Conservation (phyloP, 1,284 basidiomycete species). For the Phlebopus sp. region DNA sequence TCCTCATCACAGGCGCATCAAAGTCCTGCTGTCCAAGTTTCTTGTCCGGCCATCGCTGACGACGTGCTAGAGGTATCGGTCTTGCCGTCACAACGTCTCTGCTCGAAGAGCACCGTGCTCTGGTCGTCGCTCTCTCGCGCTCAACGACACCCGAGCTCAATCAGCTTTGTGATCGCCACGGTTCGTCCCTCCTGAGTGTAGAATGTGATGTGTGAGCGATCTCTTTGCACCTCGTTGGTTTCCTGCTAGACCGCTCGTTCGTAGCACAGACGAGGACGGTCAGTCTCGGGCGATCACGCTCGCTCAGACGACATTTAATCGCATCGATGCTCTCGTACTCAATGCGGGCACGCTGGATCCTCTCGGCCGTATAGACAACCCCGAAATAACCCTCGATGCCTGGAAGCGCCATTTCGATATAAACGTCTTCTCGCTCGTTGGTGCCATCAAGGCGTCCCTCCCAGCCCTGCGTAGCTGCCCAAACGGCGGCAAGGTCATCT, state of each 20-base stretch:
- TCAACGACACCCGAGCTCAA: conserved; percentile 61
- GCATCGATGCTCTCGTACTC: conserved; percentile 73
- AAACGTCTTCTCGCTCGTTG: conserved; percentile 82
- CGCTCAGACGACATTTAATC: conserved; percentile 50
- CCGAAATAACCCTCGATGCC: conserved; percentile 36
- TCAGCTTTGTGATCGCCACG: conserved; percentile 46
- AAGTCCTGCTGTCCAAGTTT: conserved; percentile 41
- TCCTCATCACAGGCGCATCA: conserved; percentile 76
- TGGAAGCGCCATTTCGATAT: conserved; percentile 74
- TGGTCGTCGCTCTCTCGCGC: conserved; percentile 77
- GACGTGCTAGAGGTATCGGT: conserved; percentile 69
- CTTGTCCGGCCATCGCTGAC: conserved; percentile 9
- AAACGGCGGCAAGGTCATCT: conserved; percentile 66
- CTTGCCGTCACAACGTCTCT: conserved; percentile 68
- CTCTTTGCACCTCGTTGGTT: background rate
- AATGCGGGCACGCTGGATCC: conserved; percentile 75
- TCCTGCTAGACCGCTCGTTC: conserved; percentile 11
- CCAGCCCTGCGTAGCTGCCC: conserved; percentile 64
- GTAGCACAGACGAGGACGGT: conserved; percentile 57
- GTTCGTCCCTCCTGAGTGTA: conserved; percentile 48
- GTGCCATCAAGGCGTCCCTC: conserved; percentile 60
- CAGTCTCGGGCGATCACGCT: conserved; percentile 49
- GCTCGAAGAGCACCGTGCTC: conserved; percentile 55
- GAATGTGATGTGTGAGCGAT: conserved; percentile 71
- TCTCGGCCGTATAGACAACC: conserved; percentile 40